Conservation (phyloP, 805 yeast genomes). For the Yamadazyma phyllophila region DNA sequence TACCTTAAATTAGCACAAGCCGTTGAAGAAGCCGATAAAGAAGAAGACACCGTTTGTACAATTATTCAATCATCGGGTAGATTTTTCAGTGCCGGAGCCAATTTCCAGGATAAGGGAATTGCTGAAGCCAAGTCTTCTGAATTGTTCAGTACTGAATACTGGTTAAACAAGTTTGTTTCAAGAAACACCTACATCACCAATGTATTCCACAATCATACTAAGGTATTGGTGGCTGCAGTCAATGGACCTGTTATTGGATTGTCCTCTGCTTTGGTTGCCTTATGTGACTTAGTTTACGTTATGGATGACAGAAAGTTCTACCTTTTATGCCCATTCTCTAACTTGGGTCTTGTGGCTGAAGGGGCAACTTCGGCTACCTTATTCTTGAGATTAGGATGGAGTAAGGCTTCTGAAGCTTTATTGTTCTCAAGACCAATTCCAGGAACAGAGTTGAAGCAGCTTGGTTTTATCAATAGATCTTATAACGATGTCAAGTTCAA, state of each 20-base stretch:
- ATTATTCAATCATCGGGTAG: conserved; percentile 68
- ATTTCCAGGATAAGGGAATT: conserved; percentile 46
- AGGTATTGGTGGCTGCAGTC: conserved; percentile 67
- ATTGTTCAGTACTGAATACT: conserved; percentile 38
- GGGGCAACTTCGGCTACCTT: conserved; percentile 73
- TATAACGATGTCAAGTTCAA: conserved; percentile 40
- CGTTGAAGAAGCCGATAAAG: conserved; percentile 60
- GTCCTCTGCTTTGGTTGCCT: conserved; percentile 67
- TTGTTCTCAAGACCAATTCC: conserved; percentile 64
- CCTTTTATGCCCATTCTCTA: conserved; percentile 74
- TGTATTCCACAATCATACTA: conserved; percentile 65
- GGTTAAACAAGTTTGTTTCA: conserved; percentile 61
- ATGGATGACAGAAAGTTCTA: conserved; percentile 54
- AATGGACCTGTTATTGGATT: conserved; percentile 90
- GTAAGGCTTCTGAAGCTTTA: conserved; percentile 70
- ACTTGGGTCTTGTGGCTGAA: conserved; percentile 79
- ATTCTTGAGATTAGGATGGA: conserved; percentile 67
- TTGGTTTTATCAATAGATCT: conserved; percentile 63
- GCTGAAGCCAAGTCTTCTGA: conserved; percentile 27
- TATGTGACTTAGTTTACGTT: conserved; percentile 75
- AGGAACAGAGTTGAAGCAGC: conserved; percentile 52
- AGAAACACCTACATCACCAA: conserved; percentile 70
- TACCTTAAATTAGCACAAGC: conserved; percentile 58
- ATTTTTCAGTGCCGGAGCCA: conserved; percentile 84
- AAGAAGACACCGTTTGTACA: conserved; percentile 61